Base-by-base conservation (phyloP, 2,329 filamentous ascomycete species). In the Neofusicoccum kwambonambiense region DNA sequence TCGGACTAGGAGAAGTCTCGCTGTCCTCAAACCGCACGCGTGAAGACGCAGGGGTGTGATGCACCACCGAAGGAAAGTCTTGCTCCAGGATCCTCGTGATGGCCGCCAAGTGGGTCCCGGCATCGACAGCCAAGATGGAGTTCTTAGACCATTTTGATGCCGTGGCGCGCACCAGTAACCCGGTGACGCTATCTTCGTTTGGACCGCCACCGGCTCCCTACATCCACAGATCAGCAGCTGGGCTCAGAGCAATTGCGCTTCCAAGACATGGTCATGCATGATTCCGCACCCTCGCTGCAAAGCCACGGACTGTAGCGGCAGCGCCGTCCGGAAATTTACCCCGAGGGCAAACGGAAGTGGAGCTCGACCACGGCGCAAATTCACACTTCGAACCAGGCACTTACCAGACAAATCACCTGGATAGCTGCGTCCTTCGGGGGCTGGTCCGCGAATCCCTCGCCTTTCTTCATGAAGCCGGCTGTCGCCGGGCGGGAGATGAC, bases 201-300 rank as follows among this genome's bases (percentile, higher is more conserved):
- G 95, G 95, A 61, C 95, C 95, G 65, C 95, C 95, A 58, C 92
- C 92, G 51, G 92, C 88, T 68, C 95, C 95, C 93, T 96, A 66
- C 42, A 61, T 49, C 5, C 19, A 56, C 42, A 47, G 39, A 56
- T 64, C 62, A 64, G 62, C 62, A 64, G 50, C 54, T 58, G 54
- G 39, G 54, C 54, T 58, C 54, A 44, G 22, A 34, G 54, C 54
- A 42, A 27, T 56, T 17, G 51, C 51, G 51, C 35, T 17, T 17
- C 17, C 51, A 17, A 57, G 54, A 58, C 54, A 44, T 45, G 22
- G 34, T 34, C 54, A 58, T 58, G 54, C 54, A 45, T 45, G 39
- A 17, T 45, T 58, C 54, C 54, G 54, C 54, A 15, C 54, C 27
- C 54, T 44, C 39, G 39, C 54, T 44, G 17, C 39, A 41, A 34